Base-by-base conservation (phyloP, 371 early-diverging fungal species). In the Smittium culicis region DNA sequence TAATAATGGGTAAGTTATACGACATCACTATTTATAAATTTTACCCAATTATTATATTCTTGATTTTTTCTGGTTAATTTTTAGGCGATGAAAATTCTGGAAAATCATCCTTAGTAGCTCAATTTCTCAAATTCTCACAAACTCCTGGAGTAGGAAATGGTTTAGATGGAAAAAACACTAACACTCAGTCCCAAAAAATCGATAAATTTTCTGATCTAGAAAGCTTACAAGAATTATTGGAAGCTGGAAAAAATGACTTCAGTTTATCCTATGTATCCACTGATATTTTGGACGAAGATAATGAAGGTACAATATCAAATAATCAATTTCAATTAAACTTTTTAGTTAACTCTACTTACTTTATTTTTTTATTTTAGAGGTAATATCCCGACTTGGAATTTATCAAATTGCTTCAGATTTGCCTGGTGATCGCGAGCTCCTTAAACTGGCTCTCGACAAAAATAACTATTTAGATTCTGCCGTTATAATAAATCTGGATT, bases 401-500 rank as follows among this genome's bases (percentile, higher is more conserved):
- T 92, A 89, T 79, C 90, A 90, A 75, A 77, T 94, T 64, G 86
- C 92, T 25, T 83, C 86, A 61, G 83, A 87, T 54, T 80, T 88
- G 63, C 74, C 82, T 17, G 82, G 85, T 66, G 91, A 89, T 66
- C 79, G 85, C 66, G 83, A 86, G 45, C 78, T 93, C 66, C 75
- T 93, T 28, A 82, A 81, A 66, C 86, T 88, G 70, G 88, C 88
- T n/a, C 75, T 93, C 61, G 83, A 82, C 67, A 74, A 82, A 27
- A 79, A 83, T 31, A 82, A 87, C 8, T 74, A 91, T 54, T 71
- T 81, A 0, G 84, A 86, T 72, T 78, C 88, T 1, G 77, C 85
- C 16, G 87, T 88, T 1, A 77, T 93, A 16, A 79, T 96, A 57
- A 86, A 86, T 54, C 77, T 96, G 64, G 95, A 94, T 74, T 96